Conservation (phyloP, 352 stramenopile genomes). For the Globisporangium paddicum region DNA sequence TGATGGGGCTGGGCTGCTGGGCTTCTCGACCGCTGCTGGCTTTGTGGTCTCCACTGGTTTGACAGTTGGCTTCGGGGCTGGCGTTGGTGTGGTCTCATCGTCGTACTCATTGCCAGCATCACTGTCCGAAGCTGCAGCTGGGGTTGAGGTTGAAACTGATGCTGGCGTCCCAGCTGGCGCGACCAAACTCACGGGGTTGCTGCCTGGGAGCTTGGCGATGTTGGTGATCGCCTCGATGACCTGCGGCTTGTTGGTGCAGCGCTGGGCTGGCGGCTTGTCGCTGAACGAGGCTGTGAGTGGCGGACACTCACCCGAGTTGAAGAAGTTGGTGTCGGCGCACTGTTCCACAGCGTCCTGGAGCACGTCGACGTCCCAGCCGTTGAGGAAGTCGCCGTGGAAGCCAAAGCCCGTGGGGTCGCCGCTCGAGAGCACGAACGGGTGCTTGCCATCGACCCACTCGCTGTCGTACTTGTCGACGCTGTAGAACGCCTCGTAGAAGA, state of each 20-base stretch:
- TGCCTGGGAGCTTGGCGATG: conserved; percentile 28
- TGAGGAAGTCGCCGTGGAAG: conserved; percentile 55
- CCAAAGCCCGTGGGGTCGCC: conserved; percentile 39
- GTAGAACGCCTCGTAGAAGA: conserved; percentile 57
- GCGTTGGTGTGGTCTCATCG: neutral
- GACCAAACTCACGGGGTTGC: conserved; percentile 22
- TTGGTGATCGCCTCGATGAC: conserved; percentile 25
- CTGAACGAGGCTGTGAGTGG: conserved; percentile 33
- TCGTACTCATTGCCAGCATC: neutral
- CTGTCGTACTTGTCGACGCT: conserved; percentile 39
- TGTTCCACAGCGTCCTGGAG: conserved; percentile 39
- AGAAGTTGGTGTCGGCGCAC: conserved; percentile 44
- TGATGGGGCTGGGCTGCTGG: neutral
- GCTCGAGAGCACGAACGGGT: conserved; percentile 48
- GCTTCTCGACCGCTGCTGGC: neutral
- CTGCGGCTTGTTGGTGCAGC: conserved; percentile 32
- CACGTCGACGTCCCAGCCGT: conserved; percentile 39
- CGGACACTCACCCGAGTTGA: conserved; percentile 40
- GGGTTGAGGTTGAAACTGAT: neutral
- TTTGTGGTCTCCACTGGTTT: neutral
- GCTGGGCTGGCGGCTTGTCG: conserved; percentile 20
- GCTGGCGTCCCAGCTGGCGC: neutral
- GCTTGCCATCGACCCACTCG: conserved; percentile 39
- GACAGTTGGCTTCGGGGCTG: neutral
- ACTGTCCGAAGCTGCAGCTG: neutral